Percentiles rank a stretch among this genome's conserved stretches.
Evolutionary conservation across 257 asterid species (phyloP).

Genomic region (Pogostemon cablin): DNA sequence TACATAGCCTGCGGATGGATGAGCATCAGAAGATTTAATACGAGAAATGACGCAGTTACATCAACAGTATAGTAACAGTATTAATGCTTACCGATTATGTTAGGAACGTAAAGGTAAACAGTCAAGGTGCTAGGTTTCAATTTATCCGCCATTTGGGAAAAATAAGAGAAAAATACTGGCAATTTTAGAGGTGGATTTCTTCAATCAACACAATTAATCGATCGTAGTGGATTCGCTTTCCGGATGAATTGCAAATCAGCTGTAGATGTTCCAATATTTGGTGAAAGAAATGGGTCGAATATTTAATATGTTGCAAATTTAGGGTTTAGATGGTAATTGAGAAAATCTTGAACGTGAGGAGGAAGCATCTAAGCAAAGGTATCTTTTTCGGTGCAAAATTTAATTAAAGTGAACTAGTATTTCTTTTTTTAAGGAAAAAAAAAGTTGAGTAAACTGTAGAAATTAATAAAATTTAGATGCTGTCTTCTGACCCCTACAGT

Average conservation of each 20-base stretch:
- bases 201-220: constrained; percentile 26
- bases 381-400: neutral
- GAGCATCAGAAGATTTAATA: constrained; percentile 23
- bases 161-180: neutral
- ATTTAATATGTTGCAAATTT: neutral
- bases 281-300: constrained; percentile 29
- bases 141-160: constrained; percentile 55
- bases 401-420: neutral
- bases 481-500: too few relatives aligned
- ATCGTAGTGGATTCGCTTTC: constrained; percentile 35
- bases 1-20: constrained; percentile 58
- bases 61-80: constrained; percentile 16
- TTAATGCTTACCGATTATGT: constrained; percentile 65
- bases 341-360: constrained; percentile 11
- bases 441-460: too few relatives aligned
- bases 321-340: constrained; percentile 20
- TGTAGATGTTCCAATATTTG: constrained; percentile 6
- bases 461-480: too few relatives aligned
- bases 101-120: constrained; percentile 91
- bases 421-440: too few relatives aligned
- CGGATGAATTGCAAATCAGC: constrained; percentile 24
- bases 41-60: constrained; percentile 1
- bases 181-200: constrained; percentile 16
- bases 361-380: constrained; percentile 8
- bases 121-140: constrained; percentile 57